Evolutionary conservation across 768 basidiomycete species (phyloP), one percentile per base, ranked within the genome.

Genomic region (Sutorius australiensis): DNA sequence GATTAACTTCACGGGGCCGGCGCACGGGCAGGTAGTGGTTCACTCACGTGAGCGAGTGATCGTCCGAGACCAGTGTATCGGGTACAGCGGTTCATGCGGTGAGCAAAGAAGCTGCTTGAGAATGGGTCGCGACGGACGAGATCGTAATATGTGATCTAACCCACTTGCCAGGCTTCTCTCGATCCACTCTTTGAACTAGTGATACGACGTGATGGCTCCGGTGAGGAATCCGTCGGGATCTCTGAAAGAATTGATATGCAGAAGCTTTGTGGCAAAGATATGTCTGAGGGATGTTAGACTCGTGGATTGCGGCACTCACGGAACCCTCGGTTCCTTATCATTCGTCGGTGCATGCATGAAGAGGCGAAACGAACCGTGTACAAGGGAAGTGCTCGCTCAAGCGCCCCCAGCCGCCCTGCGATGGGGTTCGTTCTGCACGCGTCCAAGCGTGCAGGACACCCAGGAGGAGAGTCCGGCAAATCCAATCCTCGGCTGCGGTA

Each of bases 251-350:
- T 41, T 28, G 14, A 54, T 46, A 6, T 33, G 75, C 74, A 67
- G 62, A 31, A 80, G 65, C 57, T 82, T 82, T 16, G 80, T 81
- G 31, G 78, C 57, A 61, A 74, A 81, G 36, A 81, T 66, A 30
- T 77, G 70, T 21, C 39, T 78, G 71, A 5, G 77, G 73, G n/a
- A 79, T 66, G 1, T 71, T 72, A 24, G 75, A 77, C 17, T 71
- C 76, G 12, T 73, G 66, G 39, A 83, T 72, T 3, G 75, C 79
- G 30, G 61, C 59, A 6, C 80, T 77, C 21, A 80, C 79, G 11
- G 63, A 55, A 55, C 72, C 61, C 60, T 82, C 81, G 51, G 77
- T 82, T 46, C 55, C 48, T 48, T 56, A 10, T 34, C 38, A 33
- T 16, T 11, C 13, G 19, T 50, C 39, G 46, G 43, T 19, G 13